Conservation (phyloP, 2,329 filamentous ascomycete species). For the Colletotrichum liriopes region DNA sequence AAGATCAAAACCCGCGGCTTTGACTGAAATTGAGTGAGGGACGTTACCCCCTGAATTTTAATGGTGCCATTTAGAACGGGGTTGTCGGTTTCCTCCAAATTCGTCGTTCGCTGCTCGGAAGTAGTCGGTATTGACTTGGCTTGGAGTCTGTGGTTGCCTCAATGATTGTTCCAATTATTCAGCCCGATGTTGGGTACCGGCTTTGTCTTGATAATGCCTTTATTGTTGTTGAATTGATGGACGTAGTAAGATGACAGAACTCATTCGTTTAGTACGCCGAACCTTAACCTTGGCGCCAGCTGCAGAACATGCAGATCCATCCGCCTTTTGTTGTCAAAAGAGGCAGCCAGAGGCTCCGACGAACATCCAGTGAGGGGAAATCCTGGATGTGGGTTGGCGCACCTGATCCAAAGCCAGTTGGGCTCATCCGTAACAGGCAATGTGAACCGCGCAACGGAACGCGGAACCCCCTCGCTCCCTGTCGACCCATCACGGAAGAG, state of each 20-base stretch:
- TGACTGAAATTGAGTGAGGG: constrained; percentile 28
- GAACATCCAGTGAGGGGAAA: background rate
- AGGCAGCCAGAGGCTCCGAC: constrained; percentile 18
- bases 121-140: background rate
- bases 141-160: background rate
- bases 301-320: background rate
- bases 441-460: constrained; percentile 11
- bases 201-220: background rate
- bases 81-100: background rate
- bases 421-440: constrained; percentile 22
- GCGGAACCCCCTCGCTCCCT: constrained; percentile 8
- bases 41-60: background rate
- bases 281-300: constrained; percentile 2
- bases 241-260: background rate
- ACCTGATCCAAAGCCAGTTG: background rate
- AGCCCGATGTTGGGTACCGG: background rate
- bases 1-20: constrained; percentile 58
- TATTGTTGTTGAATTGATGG: background rate
- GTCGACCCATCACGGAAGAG: constrained; percentile 6
- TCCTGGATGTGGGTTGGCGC: constrained; percentile 10
- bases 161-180: background rate
- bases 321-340: background rate
- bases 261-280: background rate
- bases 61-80: constrained; percentile 14
- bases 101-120: background rate